Evolutionary conservation across 306 rosid species (phyloP).

Genomic region (Quercus gilva): DNA sequence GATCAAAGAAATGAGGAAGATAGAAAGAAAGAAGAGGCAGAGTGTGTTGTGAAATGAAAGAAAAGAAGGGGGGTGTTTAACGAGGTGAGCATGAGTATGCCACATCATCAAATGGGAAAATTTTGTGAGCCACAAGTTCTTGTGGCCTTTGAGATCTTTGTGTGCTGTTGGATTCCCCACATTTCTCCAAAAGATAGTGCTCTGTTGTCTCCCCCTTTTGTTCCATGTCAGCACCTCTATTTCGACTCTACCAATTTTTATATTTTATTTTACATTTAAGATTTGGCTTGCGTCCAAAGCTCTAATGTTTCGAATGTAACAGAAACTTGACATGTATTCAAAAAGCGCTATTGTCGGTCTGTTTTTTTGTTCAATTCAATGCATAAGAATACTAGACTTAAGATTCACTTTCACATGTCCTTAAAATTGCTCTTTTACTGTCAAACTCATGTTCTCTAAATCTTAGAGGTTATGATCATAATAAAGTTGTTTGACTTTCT

Average conservation of each 20-base stretch:
- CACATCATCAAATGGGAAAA: conserved; percentile 49
- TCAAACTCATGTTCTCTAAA: too few species aligned
- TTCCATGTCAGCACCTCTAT: conserved; percentile 41
- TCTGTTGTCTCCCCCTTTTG: conserved; percentile 37
- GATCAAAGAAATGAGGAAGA: not conserved
- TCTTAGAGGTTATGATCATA: too few species aligned
- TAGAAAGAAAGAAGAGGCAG: not conserved
- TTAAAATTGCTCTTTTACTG: too few species aligned
- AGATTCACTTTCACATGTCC: too few species aligned
- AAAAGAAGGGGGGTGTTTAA: conserved; percentile 17
- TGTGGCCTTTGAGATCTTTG: conserved; percentile 76
- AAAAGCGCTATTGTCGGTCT: too few species aligned
- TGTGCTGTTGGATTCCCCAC: conserved; percentile 69
- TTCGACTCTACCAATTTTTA: not conserved
- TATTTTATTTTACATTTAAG: not conserved
- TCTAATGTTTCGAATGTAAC: too few species aligned
- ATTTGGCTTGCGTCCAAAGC: too few species aligned
- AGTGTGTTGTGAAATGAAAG: not conserved
- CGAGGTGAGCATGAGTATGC: conserved; percentile 36
- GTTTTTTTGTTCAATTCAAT: too few species aligned
- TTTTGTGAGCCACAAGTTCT: conserved; percentile 79
- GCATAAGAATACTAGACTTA: too few species aligned
- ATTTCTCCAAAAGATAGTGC: conserved; percentile 60
- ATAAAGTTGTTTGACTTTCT: too few species aligned
- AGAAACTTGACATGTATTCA: too few species aligned